Evolutionary conservation across 1,139 yeast species (phyloP).

Genomic region (Hemisphaericaspora xylanilytica): DNA sequence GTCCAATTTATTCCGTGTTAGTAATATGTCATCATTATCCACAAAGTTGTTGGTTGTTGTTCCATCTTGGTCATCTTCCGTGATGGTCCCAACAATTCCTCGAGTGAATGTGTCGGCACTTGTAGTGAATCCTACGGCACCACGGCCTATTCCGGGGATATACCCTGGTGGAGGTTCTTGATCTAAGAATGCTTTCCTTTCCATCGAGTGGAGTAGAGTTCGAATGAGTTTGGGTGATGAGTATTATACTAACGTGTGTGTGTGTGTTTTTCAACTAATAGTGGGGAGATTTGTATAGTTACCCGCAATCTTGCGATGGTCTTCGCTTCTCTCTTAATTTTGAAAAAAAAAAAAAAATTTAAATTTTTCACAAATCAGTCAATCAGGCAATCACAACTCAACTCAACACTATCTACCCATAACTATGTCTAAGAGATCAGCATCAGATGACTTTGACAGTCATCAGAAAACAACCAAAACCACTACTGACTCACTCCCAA

Average conservation of each 20-base stretch:
- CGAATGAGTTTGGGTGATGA: too few species aligned
- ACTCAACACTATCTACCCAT: slow-evolving; percentile 1
- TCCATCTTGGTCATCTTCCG: slow-evolving; percentile 25
- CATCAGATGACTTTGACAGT: slow-evolving; percentile 35
- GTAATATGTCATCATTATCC: slow-evolving; percentile 22
- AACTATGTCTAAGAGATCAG: slow-evolving; percentile 69
- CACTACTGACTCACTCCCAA: slow-evolving; percentile 27
- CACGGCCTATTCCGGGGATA: slow-evolving; percentile 90
- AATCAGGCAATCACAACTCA: background rate
- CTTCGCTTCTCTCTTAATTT: too few species aligned
- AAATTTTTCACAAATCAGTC: background rate
- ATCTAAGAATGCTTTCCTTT: slow-evolving; percentile 65
- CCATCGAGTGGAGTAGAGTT: too few species aligned
- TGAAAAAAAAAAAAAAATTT: slow-evolving; percentile 3
- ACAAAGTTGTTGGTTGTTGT: slow-evolving; percentile 18
- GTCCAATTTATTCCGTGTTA: slow-evolving; percentile 24
- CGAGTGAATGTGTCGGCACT: slow-evolving; percentile 70
- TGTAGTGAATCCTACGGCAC: slow-evolving; percentile 91
- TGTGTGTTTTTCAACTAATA: too few species aligned
- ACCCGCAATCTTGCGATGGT: background rate
- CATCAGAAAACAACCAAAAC: slow-evolving; percentile 35
- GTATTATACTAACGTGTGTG: too few species aligned
- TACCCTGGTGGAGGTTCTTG: slow-evolving; percentile 90
- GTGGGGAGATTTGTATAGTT: slow-evolving; percentile 1
- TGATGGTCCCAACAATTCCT: slow-evolving; percentile 29